Conservation (phyloP, 129 eudicot species). For the Lactuca sativa region DNA sequence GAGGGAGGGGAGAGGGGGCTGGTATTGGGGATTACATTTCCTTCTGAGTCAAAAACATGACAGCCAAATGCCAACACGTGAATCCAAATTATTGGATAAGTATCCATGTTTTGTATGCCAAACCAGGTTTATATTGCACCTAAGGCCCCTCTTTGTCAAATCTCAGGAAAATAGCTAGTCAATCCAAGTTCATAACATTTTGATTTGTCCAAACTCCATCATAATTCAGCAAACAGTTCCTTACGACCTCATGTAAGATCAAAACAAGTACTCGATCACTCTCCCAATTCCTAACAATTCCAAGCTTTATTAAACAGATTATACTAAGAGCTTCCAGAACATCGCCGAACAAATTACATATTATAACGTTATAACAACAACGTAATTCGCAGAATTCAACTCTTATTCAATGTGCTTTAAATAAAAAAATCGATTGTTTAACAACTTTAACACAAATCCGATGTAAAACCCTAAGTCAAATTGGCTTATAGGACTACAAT, state of each 20-base stretch:
- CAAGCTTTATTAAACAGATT: background rate
- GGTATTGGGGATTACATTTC: background rate
- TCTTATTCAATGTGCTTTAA: conserved; percentile 8
- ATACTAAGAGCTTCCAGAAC: conserved; percentile 1
- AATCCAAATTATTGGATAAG: background rate
- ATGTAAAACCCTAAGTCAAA: background rate
- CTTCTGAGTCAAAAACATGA: background rate
- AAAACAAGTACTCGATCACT: conserved; percentile 19
- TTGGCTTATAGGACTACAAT: background rate
- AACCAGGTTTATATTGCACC: background rate
- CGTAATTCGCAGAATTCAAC: conserved; percentile 1
- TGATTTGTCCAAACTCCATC: background rate
- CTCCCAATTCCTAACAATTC: background rate
- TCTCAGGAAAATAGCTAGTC: background rate
- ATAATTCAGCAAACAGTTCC: background rate
- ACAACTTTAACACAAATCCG: background rate
- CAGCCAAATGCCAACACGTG: background rate
- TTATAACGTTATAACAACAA: background rate
- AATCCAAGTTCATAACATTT: background rate
- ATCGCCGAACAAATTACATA: background rate
- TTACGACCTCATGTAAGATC: conserved; percentile 13
- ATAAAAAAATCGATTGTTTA: background rate
- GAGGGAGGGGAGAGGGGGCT: too few relatives aligned
- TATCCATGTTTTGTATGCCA: background rate
- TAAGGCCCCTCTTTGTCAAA: background rate